phyloP scores from a whole-genome alignment of 306 rosid genomes.

The Prunus dulcis region DNA sequence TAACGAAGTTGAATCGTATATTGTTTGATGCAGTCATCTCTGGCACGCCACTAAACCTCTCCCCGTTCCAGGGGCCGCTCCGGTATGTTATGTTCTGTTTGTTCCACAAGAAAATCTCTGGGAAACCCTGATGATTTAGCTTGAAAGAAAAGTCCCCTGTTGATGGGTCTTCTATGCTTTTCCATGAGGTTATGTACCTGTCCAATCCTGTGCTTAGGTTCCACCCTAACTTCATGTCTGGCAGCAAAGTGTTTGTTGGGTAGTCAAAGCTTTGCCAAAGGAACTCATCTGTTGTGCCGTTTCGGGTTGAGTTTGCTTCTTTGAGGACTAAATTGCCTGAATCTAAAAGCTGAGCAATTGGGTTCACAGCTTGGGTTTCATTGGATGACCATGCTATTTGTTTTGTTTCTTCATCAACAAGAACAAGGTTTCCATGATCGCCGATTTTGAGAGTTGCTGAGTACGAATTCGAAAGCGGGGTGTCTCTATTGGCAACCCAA shows the following conservation, averaged over 20 bases:
- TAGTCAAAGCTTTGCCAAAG: constrained; percentile 78
- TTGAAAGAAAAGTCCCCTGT: constrained; percentile 48
- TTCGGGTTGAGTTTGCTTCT: constrained; percentile 19
- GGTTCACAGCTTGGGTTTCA: constrained; percentile 25
- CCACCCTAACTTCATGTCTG: constrained; percentile 74
- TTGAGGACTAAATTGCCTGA: constrained; percentile 56
- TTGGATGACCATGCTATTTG: constrained; percentile 46
- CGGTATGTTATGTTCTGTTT: constrained; percentile 14
- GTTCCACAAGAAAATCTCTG: constrained; percentile 44
- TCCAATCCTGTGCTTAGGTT: constrained; percentile 34
- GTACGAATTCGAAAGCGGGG: constrained; percentile 40
- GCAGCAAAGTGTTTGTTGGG: constrained; percentile 65
- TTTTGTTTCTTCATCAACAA: constrained; percentile 26
- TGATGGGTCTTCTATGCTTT: constrained; percentile 41
- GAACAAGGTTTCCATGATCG: constrained; percentile 33
- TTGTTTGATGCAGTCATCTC: constrained; percentile 48
- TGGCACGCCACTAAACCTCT: constrained; percentile 72
- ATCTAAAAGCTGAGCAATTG: constrained; percentile 54
- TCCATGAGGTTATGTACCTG: constrained; percentile 62
- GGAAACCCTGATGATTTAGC: constrained; percentile 51
- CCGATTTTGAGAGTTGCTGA: constrained; percentile 32
- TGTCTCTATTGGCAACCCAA: constrained; percentile 83
- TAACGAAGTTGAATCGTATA: constrained; percentile 32
- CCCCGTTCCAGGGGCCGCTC: constrained; percentile 86
- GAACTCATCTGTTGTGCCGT: constrained; percentile 15